Percentiles rank a stretch among this genome's conserved stretches.
Conservation (phyloP, 2,329 filamentous ascomycete genomes). For the Didymella pinodella region DNA sequence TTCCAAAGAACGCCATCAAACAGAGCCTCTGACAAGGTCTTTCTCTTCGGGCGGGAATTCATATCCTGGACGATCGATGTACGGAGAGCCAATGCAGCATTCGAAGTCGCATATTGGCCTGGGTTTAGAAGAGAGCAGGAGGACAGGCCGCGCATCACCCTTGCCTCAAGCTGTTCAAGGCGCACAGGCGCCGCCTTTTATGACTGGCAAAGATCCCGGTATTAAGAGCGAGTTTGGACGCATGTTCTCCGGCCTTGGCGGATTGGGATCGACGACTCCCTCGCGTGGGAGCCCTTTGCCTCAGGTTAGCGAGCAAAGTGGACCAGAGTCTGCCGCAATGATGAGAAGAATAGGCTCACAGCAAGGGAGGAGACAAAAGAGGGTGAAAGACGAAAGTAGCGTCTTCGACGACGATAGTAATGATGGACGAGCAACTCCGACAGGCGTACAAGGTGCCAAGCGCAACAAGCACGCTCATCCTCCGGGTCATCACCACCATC, state of each 20-base stretch:
- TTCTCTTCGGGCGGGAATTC: constrained; percentile 43
- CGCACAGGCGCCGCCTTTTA: constrained; percentile 80
- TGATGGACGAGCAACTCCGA: constrained; percentile 68
- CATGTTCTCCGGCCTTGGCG: constrained; percentile 93
- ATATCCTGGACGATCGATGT: constrained; percentile 38
- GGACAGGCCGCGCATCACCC: constrained; percentile 84
- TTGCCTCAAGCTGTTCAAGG: constrained; percentile 93
- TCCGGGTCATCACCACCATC: constrained; percentile 69
- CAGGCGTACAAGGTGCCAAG: constrained; percentile 72
- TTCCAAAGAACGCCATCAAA: constrained; percentile 44
- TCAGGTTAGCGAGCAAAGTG: constrained; percentile 38
- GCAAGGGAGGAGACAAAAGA: constrained; percentile 57
- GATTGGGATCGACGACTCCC: constrained; percentile 66
- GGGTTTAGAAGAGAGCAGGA: constrained; percentile 75
- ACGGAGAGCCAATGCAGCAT: constrained; percentile 65
- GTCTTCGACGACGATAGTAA: constrained; percentile 71
- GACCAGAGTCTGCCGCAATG: constrained; percentile 42
- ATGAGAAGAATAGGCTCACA: constrained; percentile 50
- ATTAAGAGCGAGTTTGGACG: constrained; percentile 95
- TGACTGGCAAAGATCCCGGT: constrained; percentile 80
- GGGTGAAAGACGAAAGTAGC: constrained; percentile 77
- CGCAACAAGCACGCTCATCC: constrained; percentile 58
- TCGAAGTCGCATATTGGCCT: constrained; percentile 77
- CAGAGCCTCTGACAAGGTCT: constrained; percentile 47
- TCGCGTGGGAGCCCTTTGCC: constrained; percentile 60